Percentiles rank a stretch among this genome's conserved stretches.
These are phyloP conservation scores for Parascedosporium putredinis DNA, from an alignment of 2,329 filamentous ascomycete genomes.

Conservation along the genomic window DNA sequence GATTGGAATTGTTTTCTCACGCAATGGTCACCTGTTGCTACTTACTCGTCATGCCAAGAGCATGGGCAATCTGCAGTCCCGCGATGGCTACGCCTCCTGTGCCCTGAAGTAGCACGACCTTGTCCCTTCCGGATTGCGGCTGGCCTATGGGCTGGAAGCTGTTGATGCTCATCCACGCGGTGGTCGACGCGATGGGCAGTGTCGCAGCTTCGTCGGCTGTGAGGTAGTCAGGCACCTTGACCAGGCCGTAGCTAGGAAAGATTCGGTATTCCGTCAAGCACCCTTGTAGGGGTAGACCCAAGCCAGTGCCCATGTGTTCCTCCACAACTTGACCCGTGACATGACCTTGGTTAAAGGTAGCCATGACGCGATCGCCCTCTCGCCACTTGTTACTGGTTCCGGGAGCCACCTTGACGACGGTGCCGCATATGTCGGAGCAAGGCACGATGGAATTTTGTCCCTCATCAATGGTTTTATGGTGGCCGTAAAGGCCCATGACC, in stretches of 20 bases:
- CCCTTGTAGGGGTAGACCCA: constrained; percentile 51
- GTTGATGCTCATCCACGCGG: constrained; percentile 57
- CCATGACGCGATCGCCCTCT: constrained; percentile 54
- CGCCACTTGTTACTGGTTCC: constrained; percentile 30
- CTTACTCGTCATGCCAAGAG: constrained; percentile 31
- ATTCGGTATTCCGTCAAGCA: constrained; percentile 49
- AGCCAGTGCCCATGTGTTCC: constrained; percentile 41
- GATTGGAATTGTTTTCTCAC: constrained; percentile 30
- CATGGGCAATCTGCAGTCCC: constrained; percentile 43
- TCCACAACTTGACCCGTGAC: constrained; percentile 48
- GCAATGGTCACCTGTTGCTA: constrained; percentile 17
- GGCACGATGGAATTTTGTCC: constrained; percentile 41
- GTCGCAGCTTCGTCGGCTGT: constrained; percentile 49
- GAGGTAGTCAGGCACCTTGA: constrained; percentile 45
- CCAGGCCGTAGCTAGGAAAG: constrained; percentile 45
- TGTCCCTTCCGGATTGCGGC: constrained; percentile 22
- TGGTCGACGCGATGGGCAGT: constrained; percentile 50
- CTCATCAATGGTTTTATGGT: constrained; percentile 43
- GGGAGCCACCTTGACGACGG: constrained; percentile 34
- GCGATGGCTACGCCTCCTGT: constrained; percentile 43
- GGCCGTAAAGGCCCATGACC: constrained; percentile 54
- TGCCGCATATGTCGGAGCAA: constrained; percentile 62
- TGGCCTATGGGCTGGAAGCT: constrained; percentile 44
- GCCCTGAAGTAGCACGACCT: constrained; percentile 41
- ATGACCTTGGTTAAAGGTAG: constrained; percentile 50